Percentiles rank a stretch among this genome's conserved stretches.
Evolutionary conservation across 257 asterid species (phyloP).

Genomic region (Penstemon newberryi): DNA sequence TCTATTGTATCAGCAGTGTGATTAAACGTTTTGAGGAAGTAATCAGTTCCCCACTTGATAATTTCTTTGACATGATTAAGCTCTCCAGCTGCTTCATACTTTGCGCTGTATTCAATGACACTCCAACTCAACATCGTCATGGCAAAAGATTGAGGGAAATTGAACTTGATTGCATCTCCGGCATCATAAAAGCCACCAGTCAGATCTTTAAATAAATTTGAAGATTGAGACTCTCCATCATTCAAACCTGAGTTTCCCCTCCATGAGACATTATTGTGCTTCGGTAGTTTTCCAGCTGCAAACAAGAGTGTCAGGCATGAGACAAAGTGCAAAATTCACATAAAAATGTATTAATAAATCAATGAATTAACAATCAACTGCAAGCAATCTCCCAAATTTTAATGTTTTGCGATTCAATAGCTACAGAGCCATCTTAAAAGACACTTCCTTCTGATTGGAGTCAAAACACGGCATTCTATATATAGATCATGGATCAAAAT

Average conservation of each 20-base stretch:
- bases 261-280: slow-evolving; percentile 94
- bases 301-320: not conserved
- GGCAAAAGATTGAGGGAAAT: slow-evolving; percentile 85
- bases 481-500: no score
- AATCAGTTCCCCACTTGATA: slow-evolving; percentile 98
- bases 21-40: slow-evolving; percentile 89
- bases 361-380: no score
- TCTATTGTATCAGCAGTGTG: slow-evolving; percentile 80
- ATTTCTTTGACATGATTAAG: slow-evolving; percentile 79
- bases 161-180: slow-evolving; percentile 93
- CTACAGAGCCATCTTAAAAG: no score
- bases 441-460: no score
- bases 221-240: slow-evolving; percentile 67
- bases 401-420: no score
- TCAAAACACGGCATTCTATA: no score
- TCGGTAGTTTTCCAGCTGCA: slow-evolving; percentile 90
- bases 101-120: slow-evolving; percentile 83
- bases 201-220: slow-evolving; percentile 58
- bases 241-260: slow-evolving; percentile 80
- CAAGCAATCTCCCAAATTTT: no score
- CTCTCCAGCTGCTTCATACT: slow-evolving; percentile 93
- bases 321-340: not conserved
- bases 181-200: slow-evolving; percentile 93
- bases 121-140: slow-evolving; percentile 99
- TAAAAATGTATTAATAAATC: no score